Evolutionary conservation across 805 yeast species (phyloP).

Genomic region (Pichia scutulata): DNA sequence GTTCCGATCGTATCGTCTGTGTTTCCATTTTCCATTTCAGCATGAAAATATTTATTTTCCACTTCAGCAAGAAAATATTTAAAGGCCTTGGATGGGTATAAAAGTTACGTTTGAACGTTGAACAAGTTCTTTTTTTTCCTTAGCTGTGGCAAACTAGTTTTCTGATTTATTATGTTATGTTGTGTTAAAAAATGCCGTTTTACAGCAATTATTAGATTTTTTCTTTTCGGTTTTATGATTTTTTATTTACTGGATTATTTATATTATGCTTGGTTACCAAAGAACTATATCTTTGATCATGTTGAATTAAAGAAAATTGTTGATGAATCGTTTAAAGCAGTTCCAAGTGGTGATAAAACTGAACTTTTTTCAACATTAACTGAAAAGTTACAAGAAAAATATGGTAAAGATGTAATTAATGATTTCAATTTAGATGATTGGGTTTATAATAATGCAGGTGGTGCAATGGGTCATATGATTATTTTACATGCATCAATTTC

Average conservation of each 20-base stretch:
- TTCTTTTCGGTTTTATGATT: constrained; percentile 10
- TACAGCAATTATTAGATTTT: background rate
- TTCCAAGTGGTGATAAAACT: constrained; percentile 54
- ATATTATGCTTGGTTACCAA: constrained; percentile 62
- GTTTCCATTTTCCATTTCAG: background rate
- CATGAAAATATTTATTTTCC: background rate
- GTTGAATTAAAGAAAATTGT: constrained; percentile 51
- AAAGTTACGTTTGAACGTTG: too few relatives aligned
- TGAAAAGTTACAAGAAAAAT: constrained; percentile 46
- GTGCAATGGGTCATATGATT: constrained; percentile 96
- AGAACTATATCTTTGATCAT: constrained; percentile 63
- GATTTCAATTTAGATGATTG: constrained; percentile 72
- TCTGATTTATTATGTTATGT: background rate
- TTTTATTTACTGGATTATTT: constrained; percentile 33
- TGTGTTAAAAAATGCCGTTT: constrained; percentile 1
- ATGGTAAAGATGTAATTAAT: constrained; percentile 64
- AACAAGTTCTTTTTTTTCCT: too few relatives aligned
- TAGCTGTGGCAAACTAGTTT: background rate
- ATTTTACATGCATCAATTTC: constrained; percentile 90
- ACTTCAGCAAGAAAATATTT: background rate
- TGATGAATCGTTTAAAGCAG: constrained; percentile 41
- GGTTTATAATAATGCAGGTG: constrained; percentile 97
- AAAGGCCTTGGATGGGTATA: background rate
- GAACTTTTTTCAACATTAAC: constrained; percentile 58
- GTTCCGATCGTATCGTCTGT: background rate